Evolutionary conservation across 495 filamentous ascomycete species (phyloP), one percentile per base, ranked within the genome.

Genomic region (Annulohypoxylon stygium): DNA sequence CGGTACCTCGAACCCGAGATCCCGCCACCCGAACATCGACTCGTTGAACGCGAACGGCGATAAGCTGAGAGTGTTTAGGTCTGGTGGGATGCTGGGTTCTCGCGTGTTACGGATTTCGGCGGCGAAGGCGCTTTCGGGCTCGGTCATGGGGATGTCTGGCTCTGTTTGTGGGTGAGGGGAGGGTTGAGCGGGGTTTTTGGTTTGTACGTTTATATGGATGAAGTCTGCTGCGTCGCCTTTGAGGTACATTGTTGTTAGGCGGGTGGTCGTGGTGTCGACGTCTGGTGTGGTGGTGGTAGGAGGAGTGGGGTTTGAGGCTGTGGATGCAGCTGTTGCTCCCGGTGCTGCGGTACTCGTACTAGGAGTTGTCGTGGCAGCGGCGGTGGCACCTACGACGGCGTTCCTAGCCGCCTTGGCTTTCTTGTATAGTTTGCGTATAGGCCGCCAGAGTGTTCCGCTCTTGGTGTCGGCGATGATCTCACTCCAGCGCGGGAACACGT

Each of bases 401-500:
- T 65, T 69, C 71, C 65, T 76, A 54, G 67, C 82, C 25, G 58
- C 90, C 88, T 78, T 88, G 85, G 67, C 88, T 85, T 83, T 90
- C 85, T 62, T 86, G 81, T 90, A 86, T 9, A 94, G 82, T 51
- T 89, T 90, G 12, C 82, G 83, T 51, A 94, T 83, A 0, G 92
- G 92, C 4, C 88, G 84, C 92, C 92, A 94, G 0, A 94, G 79
- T 79, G 86, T 87, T 11, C 86, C 88, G 54, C 83, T 68, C 71
- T 86, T 86, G 12, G 83, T 83, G 45, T 89, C 84, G 16, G 82
- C 85, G 48, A 86, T 83, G 4, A 80, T 78, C 30, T 76, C 78
- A 25, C 85, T 84, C 88, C 87, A 89, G 23, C 83, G 81, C 18
- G 84, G 80, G 71, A 90, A 91, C 1, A 90, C 78, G 0, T 75